Evolutionary conservation across 1,284 basidiomycete genomes (phyloP), one percentile per base, ranked within the genome.

Genomic region (Boletellus sp.): DNA sequence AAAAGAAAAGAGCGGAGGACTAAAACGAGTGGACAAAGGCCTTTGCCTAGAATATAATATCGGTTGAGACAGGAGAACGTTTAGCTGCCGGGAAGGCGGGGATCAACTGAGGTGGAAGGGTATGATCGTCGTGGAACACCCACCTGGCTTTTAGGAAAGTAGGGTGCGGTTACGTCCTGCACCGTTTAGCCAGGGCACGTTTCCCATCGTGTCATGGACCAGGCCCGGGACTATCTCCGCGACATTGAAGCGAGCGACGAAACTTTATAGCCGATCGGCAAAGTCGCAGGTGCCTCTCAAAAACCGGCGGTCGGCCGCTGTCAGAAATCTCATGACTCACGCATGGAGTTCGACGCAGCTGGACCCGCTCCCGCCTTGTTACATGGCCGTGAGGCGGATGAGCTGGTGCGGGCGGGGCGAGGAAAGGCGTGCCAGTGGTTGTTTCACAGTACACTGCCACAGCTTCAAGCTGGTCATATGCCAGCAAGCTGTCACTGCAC

Each of bases 221-320:
- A n/a, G 28, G 38, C 28, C 33, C 36, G 40, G 28, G 36, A 44
- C 53, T 50, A 66, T 64, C 61, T 62, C 64, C 64, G 62, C 63
- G 50, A 61, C 54, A 52, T 48, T 48, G 44, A 37, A 19, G 16
- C 10, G 16, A 24, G 26, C 28, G 19, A 36, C 8, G 16, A 32
- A 32, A 32, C 30, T 26, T 40, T 3, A n/a, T 18, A 55, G 48
- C 55, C 60, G 60, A 48, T 22, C n/a, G n/a, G n/a, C n/a, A 57
- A 46, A 35, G 30, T 24, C 26, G n/a, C n/a, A 26, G 12, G 24
- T n/a, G 22, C 26, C 38, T 22, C 8, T 26, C 30, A 32, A 32
- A 32, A 15, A 32, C 30, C 30, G 30, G 30, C 30, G 30, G 30
- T 11, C 30, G 30, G 30, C 30, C 13, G 30, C 30, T 32, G 30